Evolutionary conservation across 169 alveolate genomes (phyloP), one percentile per base, ranked within the genome.

Genomic region (Plasmodium vinckei): DNA sequence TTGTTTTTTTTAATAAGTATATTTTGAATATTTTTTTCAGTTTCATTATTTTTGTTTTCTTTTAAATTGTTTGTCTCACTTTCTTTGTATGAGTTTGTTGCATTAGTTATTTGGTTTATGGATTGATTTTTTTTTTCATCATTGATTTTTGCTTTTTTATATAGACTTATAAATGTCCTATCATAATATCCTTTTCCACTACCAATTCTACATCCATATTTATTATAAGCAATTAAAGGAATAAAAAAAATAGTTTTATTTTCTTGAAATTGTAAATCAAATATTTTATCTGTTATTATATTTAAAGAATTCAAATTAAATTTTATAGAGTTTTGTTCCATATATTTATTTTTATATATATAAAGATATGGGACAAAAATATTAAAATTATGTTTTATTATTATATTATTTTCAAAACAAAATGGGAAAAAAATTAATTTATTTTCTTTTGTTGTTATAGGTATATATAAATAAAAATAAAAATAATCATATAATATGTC

Each of bases 171-270:
- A 15, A 75, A 13, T 75, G 88, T 69, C 23, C 59, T 75, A 64
- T 75, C 88, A 57, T 75, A 75, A 25, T 75, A 75, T 12, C 88
- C 88, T 15, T 75, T 75, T n/a, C 88, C 88, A 49, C 88, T 75
- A 42, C 88, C 88, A 47, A 75, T 33, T 27, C 88, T 54, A 51
- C 70, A 67, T 1, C 88, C 88, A 33, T 63, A 75, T 25, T 63
- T 75, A 23, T 75, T 75, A 63, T 75, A 75, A 27, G 88, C 88
- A 19, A 75, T 64, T 67, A 75, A 33, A 6, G 88, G 88, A 51
- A 75, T 75, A 39, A 75, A 61, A 47, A 75, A 51, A 33, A 75
- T 75, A 53, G 71, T 75, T 9, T 75, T 57, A 27, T 56, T 46
- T 10, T 75, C 70, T 17, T 64, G 19, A 15, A 57, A 75, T 56